A percentile compares a stretch with the other conserved stretches of the same genome.
Conservation (phyloP, 2,329 filamentous ascomycete species). For the Alternaria atra region DNA sequence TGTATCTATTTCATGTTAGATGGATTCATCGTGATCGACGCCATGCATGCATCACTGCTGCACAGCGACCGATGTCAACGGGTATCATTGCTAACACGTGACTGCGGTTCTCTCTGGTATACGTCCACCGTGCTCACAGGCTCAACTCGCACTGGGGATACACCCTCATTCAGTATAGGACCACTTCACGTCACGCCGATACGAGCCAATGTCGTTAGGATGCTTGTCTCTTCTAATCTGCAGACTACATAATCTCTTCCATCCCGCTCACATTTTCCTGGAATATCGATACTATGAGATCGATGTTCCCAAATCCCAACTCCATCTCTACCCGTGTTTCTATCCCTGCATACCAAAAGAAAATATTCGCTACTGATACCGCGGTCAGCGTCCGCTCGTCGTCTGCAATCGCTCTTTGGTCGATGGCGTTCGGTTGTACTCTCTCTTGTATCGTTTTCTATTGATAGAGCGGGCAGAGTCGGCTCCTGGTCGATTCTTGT, state of each 20-base stretch:
- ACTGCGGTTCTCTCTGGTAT: neutral
- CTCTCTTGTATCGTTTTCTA: neutral
- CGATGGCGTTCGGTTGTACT: neutral
- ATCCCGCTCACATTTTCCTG: neutral
- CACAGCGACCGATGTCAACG: neutral
- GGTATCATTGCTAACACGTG: neutral
- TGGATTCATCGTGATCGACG: neutral
- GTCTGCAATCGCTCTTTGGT: neutral
- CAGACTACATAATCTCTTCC: no score
- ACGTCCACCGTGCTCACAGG: no score
- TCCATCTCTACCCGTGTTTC: neutral
- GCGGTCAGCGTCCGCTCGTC: neutral
- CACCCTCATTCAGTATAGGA: no score
- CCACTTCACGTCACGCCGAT: no score
- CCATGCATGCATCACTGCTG: neutral
- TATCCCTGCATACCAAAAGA: neutral
- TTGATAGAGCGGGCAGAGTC: neutral
- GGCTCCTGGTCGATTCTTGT: no score
- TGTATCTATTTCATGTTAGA: neutral
- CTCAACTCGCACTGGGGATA: no score
- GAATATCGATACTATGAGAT: neutral
- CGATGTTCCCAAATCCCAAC: neutral
- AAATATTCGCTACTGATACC: neutral
- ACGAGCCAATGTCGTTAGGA: no score
- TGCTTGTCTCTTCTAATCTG: no score